Conservation (phyloP, 768 basidiomycete genomes). For the Naganishia antarctica region DNA sequence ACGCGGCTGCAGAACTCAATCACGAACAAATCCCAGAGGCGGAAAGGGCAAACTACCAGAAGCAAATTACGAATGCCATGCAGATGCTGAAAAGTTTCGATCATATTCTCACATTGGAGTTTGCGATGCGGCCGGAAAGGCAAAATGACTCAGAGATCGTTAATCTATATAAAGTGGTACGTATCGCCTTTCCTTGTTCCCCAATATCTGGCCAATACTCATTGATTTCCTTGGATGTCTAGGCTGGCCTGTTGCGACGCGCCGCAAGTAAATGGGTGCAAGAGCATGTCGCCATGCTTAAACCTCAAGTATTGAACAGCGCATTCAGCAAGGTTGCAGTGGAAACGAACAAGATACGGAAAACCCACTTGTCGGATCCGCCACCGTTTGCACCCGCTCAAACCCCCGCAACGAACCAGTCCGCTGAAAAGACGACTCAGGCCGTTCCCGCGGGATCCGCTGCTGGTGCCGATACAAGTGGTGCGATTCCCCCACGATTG, state of each 20-base stretch:
- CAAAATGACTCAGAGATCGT: conserved; percentile 6
- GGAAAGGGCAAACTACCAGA: conserved; percentile 11
- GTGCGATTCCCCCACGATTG: conserved; percentile 19
- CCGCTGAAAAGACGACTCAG: not conserved
- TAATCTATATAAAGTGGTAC: conserved; percentile 16
- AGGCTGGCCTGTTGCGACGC: conserved; percentile 13
- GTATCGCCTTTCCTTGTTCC: not conserved
- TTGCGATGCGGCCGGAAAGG: conserved; percentile 14
- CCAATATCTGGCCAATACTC: too few relatives aligned
- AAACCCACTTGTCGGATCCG: conserved; percentile 1
- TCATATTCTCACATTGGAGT: conserved; percentile 11
- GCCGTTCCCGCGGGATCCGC: not conserved
- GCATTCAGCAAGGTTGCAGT: conserved; percentile 17
- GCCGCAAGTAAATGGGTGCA: conserved; percentile 12
- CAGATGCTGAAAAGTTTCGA: conserved; percentile 21
- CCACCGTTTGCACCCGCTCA: not conserved
- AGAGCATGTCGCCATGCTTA: conserved; percentile 15
- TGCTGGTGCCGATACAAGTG: not conserved
- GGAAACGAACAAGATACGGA: conserved; percentile 15
- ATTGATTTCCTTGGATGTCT: too few relatives aligned
- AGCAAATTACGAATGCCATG: conserved; percentile 1
- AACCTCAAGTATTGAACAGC: conserved; percentile 1
- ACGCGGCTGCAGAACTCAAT: not conserved
- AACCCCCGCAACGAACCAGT: too few relatives aligned
- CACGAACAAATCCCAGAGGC: conserved; percentile 11